phyloP scores from a whole-genome alignment of 192 early-diverging fungal genomes.

The Linderina pennispora region DNA sequence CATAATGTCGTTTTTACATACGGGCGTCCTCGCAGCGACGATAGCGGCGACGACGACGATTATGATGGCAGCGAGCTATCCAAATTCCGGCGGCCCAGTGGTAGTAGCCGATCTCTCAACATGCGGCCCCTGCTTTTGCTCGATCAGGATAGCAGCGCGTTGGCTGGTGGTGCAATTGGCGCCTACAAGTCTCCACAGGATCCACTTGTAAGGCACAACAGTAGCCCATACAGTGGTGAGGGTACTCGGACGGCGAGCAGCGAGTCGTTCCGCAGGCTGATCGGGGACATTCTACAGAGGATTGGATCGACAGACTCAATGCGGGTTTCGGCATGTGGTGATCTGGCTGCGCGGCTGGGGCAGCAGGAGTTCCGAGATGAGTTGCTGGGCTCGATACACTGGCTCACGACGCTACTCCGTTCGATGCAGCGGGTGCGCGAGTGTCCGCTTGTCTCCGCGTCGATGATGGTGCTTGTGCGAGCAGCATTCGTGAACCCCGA shows the following conservation, averaged over 20 bases:
- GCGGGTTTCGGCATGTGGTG: slow-evolving; percentile 7
- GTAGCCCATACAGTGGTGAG: too few relatives aligned
- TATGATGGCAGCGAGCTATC: slow-evolving; percentile 11
- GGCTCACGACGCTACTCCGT: slow-evolving; percentile 20
- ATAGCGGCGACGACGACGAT: not conserved
- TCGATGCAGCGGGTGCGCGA: slow-evolving; percentile 23
- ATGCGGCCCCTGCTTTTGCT: too few relatives aligned
- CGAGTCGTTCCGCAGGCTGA: slow-evolving; percentile 16
- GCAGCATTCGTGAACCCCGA: slow-evolving; percentile 19
- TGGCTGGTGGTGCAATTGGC: too few relatives aligned
- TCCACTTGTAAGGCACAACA: too few relatives aligned
- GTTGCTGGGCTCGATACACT: slow-evolving; percentile 20
- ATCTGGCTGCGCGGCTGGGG: slow-evolving; percentile 13
- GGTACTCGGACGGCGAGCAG: too few relatives aligned
- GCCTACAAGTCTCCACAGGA: too few relatives aligned
- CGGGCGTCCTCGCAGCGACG: slow-evolving; percentile 29
- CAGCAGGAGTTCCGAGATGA: slow-evolving; percentile 23
- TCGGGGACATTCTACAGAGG: slow-evolving; percentile 18
- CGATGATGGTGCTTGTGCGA: slow-evolving; percentile 14
- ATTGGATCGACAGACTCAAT: not conserved
- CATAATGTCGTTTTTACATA: slow-evolving; percentile 44
- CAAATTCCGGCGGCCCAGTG: too few relatives aligned
- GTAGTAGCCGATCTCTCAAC: too few relatives aligned
- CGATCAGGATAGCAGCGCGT: too few relatives aligned
- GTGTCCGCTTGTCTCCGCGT: slow-evolving; percentile 6